Evolutionary conservation across 1,139 yeast genomes (phyloP), one percentile per base, ranked within the genome.

Genomic region (Saccharomycopsis hybrid): DNA sequence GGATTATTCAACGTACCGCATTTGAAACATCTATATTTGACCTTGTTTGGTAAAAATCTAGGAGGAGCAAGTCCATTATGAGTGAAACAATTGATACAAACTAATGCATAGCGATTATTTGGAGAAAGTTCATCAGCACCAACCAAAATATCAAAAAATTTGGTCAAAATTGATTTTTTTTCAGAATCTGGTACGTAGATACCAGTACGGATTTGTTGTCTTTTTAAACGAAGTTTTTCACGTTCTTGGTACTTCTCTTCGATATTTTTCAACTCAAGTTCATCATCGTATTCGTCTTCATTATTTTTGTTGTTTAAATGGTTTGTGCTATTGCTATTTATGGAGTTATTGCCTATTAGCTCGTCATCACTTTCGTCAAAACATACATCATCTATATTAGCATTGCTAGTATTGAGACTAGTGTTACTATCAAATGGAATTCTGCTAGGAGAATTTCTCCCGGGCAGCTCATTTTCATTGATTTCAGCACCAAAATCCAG

Each of bases 21-120:
- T 35, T 70, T 68, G 8, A 92, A 88, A 65, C 97, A 90, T 4
- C 73, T 65, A 61, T 82, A 90, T 52, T 67, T 67, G 5, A 88
- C 79, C 24, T 69, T 65, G 3, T 63, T 63, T 0, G 95, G 87
- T 27, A 70, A 62, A 50, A 69, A 67, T 18, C 85, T 84, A 1
- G 88, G 90, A 3, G 89, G 87, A 0, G 95, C 95, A 49, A 87
- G 71, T 1, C 96, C 96, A 60, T 87, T 87, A 64, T 87, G 95
- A 31, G 72, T 69, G 43, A 66, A 70, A 60, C 96, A 87, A 18
- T 73, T 68, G 30, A 62, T 57, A 62, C 96, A 87, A 24, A 87
- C 84, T 58, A 87, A 71, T 0, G 96, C 96, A 62, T 73, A 85
- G 45, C 95, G 67, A 52, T 70, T 70, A 50, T 78, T 72, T 0